phyloP scores from a whole-genome alignment of 2,329 filamentous ascomycete species.

The Coniochaeta ligniaria region DNA sequence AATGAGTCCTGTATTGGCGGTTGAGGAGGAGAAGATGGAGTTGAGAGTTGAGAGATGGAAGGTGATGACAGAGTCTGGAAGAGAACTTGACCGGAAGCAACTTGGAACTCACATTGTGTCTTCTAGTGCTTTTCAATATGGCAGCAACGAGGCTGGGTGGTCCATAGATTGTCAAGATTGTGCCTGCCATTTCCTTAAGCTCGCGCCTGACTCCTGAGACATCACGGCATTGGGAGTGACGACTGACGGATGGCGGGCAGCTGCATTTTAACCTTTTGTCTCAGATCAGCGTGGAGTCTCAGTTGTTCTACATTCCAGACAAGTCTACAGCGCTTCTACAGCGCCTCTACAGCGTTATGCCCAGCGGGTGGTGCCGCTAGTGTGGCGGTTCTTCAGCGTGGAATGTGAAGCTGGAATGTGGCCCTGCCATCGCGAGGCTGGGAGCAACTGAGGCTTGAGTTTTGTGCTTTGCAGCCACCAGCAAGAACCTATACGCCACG shows the following conservation, averaged over 20 bases:
- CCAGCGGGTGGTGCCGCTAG: not conserved
- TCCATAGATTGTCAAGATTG: not conserved
- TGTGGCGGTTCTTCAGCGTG: not conserved
- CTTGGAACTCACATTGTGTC: not conserved
- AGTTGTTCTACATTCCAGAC: not conserved
- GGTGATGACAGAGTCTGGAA: not conserved
- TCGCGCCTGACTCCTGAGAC: not conserved
- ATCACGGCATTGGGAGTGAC: not conserved
- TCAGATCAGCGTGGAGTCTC: not conserved
- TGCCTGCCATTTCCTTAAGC: not conserved
- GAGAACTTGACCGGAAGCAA: not conserved
- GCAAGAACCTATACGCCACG: not conserved
- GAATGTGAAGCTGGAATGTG: not conserved
- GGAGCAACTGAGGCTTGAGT: not conserved
- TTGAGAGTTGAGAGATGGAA: not conserved
- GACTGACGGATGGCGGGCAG: not conserved
- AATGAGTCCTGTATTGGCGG: not conserved
- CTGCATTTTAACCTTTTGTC: not conserved
- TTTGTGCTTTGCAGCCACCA: not conserved
- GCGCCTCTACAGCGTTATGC: not conserved
- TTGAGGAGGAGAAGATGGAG: not conserved
- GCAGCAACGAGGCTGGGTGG: not conserved
- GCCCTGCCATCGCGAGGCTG: not conserved
- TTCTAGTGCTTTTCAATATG: not conserved
- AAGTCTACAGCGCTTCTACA: not conserved